These are phyloP conservation scores for Clitopilus passeckerianus DNA, from an alignment of 768 basidiomycete species.

Conservation along the genomic window DNA sequence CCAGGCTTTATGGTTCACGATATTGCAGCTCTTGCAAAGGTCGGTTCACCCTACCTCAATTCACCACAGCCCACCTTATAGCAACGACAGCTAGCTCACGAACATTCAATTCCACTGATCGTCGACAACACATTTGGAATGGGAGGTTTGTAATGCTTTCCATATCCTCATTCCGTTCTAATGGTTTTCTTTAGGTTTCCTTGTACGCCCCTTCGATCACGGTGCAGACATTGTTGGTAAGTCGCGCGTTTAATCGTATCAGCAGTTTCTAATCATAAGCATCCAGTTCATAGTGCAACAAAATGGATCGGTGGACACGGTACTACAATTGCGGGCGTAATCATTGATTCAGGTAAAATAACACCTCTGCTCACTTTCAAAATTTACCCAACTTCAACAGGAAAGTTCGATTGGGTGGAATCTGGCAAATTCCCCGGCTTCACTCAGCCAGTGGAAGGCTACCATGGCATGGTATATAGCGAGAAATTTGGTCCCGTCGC, in stretches of 20 bases:
- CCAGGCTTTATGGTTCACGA: slow-evolving; percentile 52
- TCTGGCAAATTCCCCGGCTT: slow-evolving; percentile 40
- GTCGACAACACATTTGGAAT: slow-evolving; percentile 63
- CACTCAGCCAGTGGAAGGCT: slow-evolving; percentile 6
- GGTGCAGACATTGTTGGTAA: slow-evolving; percentile 30
- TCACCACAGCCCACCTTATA: neutral
- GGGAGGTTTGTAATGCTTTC: neutral
- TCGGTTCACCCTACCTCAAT: neutral
- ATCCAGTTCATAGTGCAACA: slow-evolving; percentile 48
- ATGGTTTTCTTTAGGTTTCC: slow-evolving; percentile 38
- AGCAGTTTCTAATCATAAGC: neutral
- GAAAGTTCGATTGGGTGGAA: slow-evolving; percentile 49
- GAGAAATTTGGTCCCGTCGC: slow-evolving; percentile 10
- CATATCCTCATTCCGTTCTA: neutral
- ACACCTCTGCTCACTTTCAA: too few relatives aligned
- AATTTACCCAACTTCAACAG: neutral
- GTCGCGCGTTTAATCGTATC: slow-evolving; percentile 7
- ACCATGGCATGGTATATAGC: slow-evolving; percentile 5
- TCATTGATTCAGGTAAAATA: slow-evolving; percentile 48
- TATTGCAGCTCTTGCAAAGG: slow-evolving; percentile 53
- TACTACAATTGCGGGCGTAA: slow-evolving; percentile 61
- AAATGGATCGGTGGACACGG: slow-evolving; percentile 71
- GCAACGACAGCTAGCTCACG: slow-evolving; percentile 43
- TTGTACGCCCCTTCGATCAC: slow-evolving; percentile 18
- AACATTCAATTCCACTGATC: slow-evolving; percentile 53